Evolutionary conservation across 2,329 filamentous ascomycete genomes (phyloP).

Genomic region (Alternaria gaisen): DNA sequence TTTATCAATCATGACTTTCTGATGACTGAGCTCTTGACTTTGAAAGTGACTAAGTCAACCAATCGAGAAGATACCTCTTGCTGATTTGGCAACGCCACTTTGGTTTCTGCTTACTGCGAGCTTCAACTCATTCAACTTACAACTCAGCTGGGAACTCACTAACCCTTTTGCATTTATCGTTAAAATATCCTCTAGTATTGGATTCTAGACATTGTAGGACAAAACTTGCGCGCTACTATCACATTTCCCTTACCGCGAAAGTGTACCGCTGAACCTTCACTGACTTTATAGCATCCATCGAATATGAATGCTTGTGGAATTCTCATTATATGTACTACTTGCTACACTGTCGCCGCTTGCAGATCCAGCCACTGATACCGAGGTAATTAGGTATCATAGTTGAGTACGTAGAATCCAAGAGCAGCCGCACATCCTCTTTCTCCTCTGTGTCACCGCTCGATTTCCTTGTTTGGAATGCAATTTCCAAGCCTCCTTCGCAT

Average conservation of each 20-base stretch:
- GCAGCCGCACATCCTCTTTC: no score
- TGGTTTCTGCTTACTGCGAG: accelerated
- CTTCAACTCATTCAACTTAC: neutral
- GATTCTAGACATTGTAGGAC: neutral
- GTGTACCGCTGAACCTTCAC: neutral
- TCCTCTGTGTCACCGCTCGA: accelerated
- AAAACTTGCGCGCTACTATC: neutral
- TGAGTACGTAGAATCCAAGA: no score
- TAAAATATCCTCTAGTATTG: neutral
- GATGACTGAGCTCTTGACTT: neutral
- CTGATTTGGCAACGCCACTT: neutral
- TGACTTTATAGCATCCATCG: neutral
- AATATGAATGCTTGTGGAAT: no score
- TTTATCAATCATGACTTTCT: neutral
- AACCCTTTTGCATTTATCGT: neutral
- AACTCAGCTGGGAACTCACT: accelerated
- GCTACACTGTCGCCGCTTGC: no score
- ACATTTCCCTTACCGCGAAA: neutral
- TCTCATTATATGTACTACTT: no score
- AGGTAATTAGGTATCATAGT: no score
- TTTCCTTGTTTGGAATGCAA: neutral
- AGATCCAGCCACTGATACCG: accelerated
- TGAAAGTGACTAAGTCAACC: neutral
- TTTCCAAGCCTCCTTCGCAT: no score
- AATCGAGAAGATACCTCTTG: neutral